A percentile compares a stretch with the other conserved stretches of the same genome.
Conservation (phyloP, 2,329 filamentous ascomycete genomes). For the Fusarium pininemorale region DNA sequence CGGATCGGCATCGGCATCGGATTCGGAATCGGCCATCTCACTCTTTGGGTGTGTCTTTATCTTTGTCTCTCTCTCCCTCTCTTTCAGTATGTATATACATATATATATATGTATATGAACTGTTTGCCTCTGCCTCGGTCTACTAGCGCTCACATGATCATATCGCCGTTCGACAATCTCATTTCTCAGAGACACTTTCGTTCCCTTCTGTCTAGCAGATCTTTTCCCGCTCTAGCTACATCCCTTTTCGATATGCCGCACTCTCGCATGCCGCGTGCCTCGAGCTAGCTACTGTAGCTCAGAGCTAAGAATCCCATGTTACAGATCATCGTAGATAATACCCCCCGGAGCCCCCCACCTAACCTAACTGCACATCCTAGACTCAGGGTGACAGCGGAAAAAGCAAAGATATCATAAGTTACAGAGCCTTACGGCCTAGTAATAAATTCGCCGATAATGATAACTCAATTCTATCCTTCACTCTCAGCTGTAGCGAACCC, state of each 20-base stretch:
- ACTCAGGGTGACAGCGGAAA: not conserved
- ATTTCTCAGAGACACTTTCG: conserved; percentile 1
- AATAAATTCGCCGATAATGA: conserved; percentile 9
- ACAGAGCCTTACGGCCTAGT: not conserved
- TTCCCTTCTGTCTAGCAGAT: not conserved
- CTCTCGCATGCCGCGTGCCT: not conserved
- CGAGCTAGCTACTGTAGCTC: not conserved
- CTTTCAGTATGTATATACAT: not conserved
- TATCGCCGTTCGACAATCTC: conserved; percentile 4
- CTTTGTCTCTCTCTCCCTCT: not conserved
- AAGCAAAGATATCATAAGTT: not conserved
- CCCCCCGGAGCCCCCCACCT: not conserved
- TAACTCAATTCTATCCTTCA: not conserved
- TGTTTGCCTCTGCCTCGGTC: not conserved
- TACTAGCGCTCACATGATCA: conserved; percentile 18
- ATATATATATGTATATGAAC: not conserved
- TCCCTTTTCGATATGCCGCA: conserved; percentile 5
- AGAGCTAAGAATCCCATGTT: not conserved
- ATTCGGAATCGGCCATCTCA: not conserved
- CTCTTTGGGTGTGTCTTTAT: not conserved
- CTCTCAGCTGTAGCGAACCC: not conserved
- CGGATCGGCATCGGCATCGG: not conserved
- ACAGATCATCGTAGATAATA: not conserved
- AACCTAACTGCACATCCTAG: not conserved
- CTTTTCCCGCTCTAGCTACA: not conserved